Evolutionary conservation across 2,329 filamentous ascomycete species (phyloP).

Genomic region (Elsinoe ampelina): DNA sequence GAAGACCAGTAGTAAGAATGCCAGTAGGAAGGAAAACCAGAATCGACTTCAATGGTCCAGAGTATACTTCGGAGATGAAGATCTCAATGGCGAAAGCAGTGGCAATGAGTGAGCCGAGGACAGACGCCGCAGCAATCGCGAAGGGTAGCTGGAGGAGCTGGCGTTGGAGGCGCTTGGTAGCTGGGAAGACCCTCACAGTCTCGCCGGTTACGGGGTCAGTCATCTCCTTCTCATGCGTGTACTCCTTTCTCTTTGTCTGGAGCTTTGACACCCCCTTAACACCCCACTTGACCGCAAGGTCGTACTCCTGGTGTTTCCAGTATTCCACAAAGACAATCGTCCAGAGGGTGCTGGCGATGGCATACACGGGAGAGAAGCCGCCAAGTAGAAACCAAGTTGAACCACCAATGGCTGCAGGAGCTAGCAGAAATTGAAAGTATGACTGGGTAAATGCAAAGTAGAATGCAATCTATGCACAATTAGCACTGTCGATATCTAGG

Average conservation of each 20-base stretch:
- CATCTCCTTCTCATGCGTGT: slow-evolving; percentile 66
- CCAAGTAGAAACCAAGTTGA: slow-evolving; percentile 74
- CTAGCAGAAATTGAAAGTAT: slow-evolving; percentile 78
- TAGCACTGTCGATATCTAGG: slow-evolving; percentile 14
- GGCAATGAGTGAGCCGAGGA: slow-evolving; percentile 73
- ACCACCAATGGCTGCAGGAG: slow-evolving; percentile 70
- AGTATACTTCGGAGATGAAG: slow-evolving; percentile 90
- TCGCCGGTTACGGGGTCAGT: slow-evolving; percentile 78
- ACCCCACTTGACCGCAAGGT: slow-evolving; percentile 80
- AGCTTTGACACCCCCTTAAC: slow-evolving; percentile 76
- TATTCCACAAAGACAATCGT: slow-evolving; percentile 84
- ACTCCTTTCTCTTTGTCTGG: slow-evolving; percentile 67
- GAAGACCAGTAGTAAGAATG: slow-evolving; percentile 72
- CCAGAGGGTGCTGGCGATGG: slow-evolving; percentile 72
- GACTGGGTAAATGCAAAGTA: slow-evolving; percentile 92
- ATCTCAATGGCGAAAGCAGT: slow-evolving; percentile 88
- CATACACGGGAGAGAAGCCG: slow-evolving; percentile 74
- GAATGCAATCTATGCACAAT: slow-evolving; percentile 58
- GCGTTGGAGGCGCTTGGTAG: slow-evolving; percentile 61
- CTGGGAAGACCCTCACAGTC: slow-evolving; percentile 63
- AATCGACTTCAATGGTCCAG: slow-evolving; percentile 76
- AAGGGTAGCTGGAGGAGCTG: slow-evolving; percentile 82
- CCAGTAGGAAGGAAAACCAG: slow-evolving; percentile 83
- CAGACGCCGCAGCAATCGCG: slow-evolving; percentile 59
- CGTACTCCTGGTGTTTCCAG: slow-evolving; percentile 88